These are phyloP conservation scores for Protea cynaroides DNA, from an alignment of 164 flowering plant genomes.

Conservation along the genomic window DNA sequence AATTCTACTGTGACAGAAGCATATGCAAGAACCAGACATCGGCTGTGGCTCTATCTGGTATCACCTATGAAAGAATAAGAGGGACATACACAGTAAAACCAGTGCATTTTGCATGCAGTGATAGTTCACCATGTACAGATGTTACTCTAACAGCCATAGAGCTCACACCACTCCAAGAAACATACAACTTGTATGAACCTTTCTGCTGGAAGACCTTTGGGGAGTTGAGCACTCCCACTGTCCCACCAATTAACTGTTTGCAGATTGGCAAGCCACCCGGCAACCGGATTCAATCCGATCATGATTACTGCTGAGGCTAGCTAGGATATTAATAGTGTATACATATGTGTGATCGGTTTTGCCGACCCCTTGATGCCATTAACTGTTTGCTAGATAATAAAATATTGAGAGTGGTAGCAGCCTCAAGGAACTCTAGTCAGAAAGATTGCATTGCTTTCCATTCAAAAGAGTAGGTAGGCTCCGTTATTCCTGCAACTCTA, in stretches of 20 bases:
- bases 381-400: conserved; percentile 10
- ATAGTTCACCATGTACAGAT: conserved; percentile 38
- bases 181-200: conserved; percentile 35
- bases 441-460: conserved; percentile 10
- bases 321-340: conserved; percentile 18
- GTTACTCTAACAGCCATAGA: conserved; percentile 32
- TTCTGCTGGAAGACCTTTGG: conserved; percentile 95
- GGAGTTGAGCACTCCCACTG: conserved; percentile 60
- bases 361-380: conserved; percentile 57
- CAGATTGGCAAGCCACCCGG: conserved; percentile 77
- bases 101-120: conserved; percentile 45
- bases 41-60: conserved; percentile 40
- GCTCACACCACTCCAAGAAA: conserved; percentile 31
- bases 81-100: conserved; percentile 43
- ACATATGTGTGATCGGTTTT: conserved; percentile 41
- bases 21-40: conserved; percentile 40
- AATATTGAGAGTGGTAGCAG: conserved; percentile 8
- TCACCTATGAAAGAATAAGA: conserved; percentile 31
- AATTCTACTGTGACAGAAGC: conserved; percentile 38
- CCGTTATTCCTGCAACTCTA: no score
- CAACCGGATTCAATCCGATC: conserved; percentile 54
- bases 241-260: conserved; percentile 82
- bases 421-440: conserved; percentile 7
- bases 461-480: conserved; percentile 1
- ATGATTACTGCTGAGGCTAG: conserved; percentile 51